Base-by-base conservation (phyloP, 129 eudicot species). In the Helichrysum umbraculigerum region DNA sequence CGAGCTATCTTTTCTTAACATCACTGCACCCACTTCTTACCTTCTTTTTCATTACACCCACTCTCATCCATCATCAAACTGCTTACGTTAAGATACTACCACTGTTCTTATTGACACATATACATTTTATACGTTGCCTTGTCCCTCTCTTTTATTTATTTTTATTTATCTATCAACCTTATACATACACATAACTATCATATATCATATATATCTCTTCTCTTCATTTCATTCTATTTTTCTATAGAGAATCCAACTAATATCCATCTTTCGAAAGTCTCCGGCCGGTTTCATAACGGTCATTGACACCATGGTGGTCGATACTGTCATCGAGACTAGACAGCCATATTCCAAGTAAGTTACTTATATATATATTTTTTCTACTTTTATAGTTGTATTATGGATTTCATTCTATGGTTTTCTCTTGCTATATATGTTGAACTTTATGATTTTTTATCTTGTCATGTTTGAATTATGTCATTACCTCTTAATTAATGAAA, bases 331-430 rank as follows among this genome's bases (percentile, higher is more conserved):
- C 75, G 83, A 80, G 52, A 60, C 75, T 25, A 57, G 79, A 80
- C 83, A 66, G 34, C 63, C 62, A 30, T 67, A 80, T 80, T 80
- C 79, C 79, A 80, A 73, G 83, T 80, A 80, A 73, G 83, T 9
- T 37, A 37, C 7, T 37, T 5, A 37, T 25, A 25, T 25, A 25
- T 25, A 25, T 25, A 25, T 25, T 25, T 0, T 25, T 25, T 25
- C 28, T 25, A 20, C 11, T 37, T 37, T 2, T 59, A 21, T 8
- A 21, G 56, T 21, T 19, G 7, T 34, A 37, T 68, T 9, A 19
- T 35, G 41, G 41, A 35, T 35, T 6, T 35, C 41, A 35, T 35
- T 35, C 7, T 35, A 11, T 22, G n/a, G 19, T 16, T 10, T 2
- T 42, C 11, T 32, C 29, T 63, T n/a, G 28, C 7, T 9, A 0